phyloP scores from a whole-genome alignment of 2,329 filamentous ascomycete genomes.

The Lojkania enalia region DNA sequence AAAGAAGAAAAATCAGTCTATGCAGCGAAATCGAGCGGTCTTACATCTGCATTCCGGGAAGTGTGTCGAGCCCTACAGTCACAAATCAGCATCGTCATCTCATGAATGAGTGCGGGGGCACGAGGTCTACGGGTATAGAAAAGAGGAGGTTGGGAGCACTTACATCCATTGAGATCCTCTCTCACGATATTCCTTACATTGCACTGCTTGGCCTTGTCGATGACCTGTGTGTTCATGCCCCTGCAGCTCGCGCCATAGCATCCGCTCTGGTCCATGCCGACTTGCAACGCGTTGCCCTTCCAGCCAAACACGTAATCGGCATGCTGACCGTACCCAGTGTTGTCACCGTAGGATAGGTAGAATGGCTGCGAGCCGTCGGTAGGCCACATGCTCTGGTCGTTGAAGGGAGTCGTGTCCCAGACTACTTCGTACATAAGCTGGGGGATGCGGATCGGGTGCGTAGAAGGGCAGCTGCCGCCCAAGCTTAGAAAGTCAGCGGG shows the following conservation, averaged over 20 bases:
- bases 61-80: too few relatives aligned
- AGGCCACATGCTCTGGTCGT: conserved; percentile 30
- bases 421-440: conserved; percentile 52
- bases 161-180: conserved; percentile 31
- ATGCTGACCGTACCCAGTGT: conserved; percentile 23
- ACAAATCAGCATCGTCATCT: too few relatives aligned
- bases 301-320: conserved; percentile 27
- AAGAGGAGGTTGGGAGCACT: too few relatives aligned
- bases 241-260: conserved; percentile 35
- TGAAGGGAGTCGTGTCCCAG: conserved; percentile 47
- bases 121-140: too few relatives aligned
- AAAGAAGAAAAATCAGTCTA: too few relatives aligned
- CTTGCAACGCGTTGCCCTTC: conserved; percentile 29
- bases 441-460: conserved; percentile 49
- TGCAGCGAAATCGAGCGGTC: too few relatives aligned
- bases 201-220: conserved; percentile 25
- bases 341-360: conserved; percentile 29
- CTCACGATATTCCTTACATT: conserved; percentile 26
- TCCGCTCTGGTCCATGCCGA: conserved; percentile 24
- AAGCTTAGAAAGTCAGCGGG: conserved; percentile 25
- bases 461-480: conserved; percentile 45
- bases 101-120: too few relatives aligned
- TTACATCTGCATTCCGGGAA: too few relatives aligned
- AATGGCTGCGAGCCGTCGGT: conserved; percentile 29
- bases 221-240: conserved; percentile 28